These are phyloP conservation scores for Trichoderma semiorbis DNA, from an alignment of 2,329 filamentous ascomycete species.

Conservation along the genomic window DNA sequence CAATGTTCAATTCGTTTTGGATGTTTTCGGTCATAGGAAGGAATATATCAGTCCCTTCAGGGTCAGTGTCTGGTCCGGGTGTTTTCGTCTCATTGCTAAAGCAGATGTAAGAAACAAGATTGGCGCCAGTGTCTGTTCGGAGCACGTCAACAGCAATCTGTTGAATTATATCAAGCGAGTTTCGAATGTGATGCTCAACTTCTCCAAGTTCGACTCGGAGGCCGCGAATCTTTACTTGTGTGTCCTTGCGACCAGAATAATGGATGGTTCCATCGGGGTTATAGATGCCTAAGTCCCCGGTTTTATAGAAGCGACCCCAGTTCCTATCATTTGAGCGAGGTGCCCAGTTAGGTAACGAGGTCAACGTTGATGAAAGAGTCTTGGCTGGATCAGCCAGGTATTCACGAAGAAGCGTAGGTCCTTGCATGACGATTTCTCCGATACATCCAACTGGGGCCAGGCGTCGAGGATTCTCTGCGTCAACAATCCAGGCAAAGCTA, in stretches of 20 bases:
- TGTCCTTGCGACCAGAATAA: slow-evolving; percentile 13
- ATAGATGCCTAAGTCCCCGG: slow-evolving; percentile 2
- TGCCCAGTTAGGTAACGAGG: slow-evolving; percentile 9
- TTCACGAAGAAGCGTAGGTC: slow-evolving; percentile 15
- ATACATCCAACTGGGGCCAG: slow-evolving; percentile 14
- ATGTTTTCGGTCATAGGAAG: neutral
- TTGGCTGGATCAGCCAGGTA: slow-evolving; percentile 12
- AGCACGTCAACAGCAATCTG: slow-evolving; percentile 16
- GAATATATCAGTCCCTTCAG: neutral
- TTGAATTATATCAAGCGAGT: neutral
- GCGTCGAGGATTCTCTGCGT: neutral
- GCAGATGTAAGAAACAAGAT: slow-evolving; percentile 13
- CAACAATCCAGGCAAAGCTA: slow-evolving; percentile 12
- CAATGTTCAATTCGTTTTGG: neutral
- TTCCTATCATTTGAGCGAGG: neutral
- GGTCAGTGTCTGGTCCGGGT: neutral
- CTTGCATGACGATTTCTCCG: slow-evolving; percentile 16
- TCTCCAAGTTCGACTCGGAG: slow-evolving; percentile 17
- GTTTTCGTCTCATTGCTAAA: neutral
- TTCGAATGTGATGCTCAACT: slow-evolving; percentile 6
- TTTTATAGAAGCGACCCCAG: slow-evolving; percentile 16
- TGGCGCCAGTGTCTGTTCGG: neutral
- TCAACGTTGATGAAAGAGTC: neutral
- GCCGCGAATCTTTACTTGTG: slow-evolving; percentile 18
- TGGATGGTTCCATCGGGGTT: slow-evolving; percentile 12